phyloP scores from a whole-genome alignment of 2,329 filamentous ascomycete species.

The Ophiostoma montium region DNA sequence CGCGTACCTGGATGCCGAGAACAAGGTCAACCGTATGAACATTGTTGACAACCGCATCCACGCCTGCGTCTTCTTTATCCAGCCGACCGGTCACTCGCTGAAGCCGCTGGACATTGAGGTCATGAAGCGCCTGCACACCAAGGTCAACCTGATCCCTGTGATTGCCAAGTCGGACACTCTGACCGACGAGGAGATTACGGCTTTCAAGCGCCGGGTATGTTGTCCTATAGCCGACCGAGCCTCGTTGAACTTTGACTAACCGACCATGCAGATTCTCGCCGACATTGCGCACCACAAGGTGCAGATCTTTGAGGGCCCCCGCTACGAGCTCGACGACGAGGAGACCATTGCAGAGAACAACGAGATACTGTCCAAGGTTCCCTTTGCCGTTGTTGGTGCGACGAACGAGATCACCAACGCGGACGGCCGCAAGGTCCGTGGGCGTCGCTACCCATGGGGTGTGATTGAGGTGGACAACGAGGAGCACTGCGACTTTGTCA shows the following conservation, averaged over 20 bases:
- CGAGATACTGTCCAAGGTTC: slow-evolving; percentile 99
- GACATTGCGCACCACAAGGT: slow-evolving; percentile 97
- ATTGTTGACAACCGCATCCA: slow-evolving; percentile 99
- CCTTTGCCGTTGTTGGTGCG: slow-evolving; percentile 93
- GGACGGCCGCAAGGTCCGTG: slow-evolving; percentile 90
- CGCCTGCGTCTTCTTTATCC: slow-evolving; percentile 98
- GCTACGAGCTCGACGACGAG: slow-evolving; percentile 97
- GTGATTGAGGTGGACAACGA: slow-evolving; percentile 99
- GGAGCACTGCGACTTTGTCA: slow-evolving; percentile 99
- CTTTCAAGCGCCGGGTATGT: slow-evolving; percentile 93
- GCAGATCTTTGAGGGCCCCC: slow-evolving; percentile 96
- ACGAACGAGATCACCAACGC: slow-evolving; percentile 85
- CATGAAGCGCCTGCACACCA: slow-evolving; percentile 98
- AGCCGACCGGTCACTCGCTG: slow-evolving; percentile 93
- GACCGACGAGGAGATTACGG: slow-evolving; percentile 87
- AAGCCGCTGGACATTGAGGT: slow-evolving; percentile 99
- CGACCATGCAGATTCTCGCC: slow-evolving; percentile 70
- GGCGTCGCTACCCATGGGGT: slow-evolving; percentile 95
- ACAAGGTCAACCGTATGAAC: slow-evolving; percentile 99
- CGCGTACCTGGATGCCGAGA: slow-evolving; percentile 96
- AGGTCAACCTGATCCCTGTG: slow-evolving; percentile 98
- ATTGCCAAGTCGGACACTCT: slow-evolving; percentile 98
- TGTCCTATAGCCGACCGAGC: slow-evolving; percentile 27
- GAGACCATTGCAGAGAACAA: slow-evolving; percentile 99
- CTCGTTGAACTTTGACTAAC: background rate